Evolutionary conservation across 1,284 basidiomycete genomes (phyloP).

Genomic region (Rhodotorula sp.): DNA sequence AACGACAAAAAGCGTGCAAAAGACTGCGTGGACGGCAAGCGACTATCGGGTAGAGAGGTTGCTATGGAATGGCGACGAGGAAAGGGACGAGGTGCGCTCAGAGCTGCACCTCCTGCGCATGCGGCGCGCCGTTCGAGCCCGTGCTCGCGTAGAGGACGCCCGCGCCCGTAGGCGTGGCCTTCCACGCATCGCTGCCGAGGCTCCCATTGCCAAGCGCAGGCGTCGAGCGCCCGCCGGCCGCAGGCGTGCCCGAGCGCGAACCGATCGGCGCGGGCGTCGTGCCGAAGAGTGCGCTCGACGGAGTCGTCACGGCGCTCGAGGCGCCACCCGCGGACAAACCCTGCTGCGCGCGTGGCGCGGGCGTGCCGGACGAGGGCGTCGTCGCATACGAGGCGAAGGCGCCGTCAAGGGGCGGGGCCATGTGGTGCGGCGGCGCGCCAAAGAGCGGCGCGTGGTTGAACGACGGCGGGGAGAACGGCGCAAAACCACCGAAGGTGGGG

Average conservation of each 20-base stretch:
- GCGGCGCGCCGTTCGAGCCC: conserved; percentile 10
- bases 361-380: not conserved
- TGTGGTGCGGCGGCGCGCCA: conserved; percentile 12
- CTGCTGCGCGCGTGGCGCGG: not conserved
- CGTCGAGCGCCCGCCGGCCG: conserved; percentile 10
- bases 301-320: not conserved
- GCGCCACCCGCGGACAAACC: not conserved
- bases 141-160: conserved; percentile 2
- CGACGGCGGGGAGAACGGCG: conserved; percentile 37
- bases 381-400: not conserved
- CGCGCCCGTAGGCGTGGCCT: not conserved
- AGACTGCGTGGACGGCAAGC: not conserved
- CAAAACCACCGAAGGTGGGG: conserved; percentile 31
- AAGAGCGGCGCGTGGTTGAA: conserved; percentile 36
- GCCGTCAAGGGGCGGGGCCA: not conserved
- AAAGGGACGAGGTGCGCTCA: not conserved
- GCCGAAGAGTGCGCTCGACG: conserved; percentile 21
- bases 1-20: not conserved
- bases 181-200: conserved; percentile 30
- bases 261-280: conserved; percentile 28
- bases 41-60: not conserved
- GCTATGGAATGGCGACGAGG: not conserved
- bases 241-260: conserved; percentile 23
- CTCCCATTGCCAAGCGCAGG: conserved; percentile 31
- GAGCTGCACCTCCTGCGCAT: not conserved